These are phyloP conservation scores for Sporodiniella umbellata DNA, from an alignment of 371 early-diverging fungal species.

Conservation along the genomic window DNA sequence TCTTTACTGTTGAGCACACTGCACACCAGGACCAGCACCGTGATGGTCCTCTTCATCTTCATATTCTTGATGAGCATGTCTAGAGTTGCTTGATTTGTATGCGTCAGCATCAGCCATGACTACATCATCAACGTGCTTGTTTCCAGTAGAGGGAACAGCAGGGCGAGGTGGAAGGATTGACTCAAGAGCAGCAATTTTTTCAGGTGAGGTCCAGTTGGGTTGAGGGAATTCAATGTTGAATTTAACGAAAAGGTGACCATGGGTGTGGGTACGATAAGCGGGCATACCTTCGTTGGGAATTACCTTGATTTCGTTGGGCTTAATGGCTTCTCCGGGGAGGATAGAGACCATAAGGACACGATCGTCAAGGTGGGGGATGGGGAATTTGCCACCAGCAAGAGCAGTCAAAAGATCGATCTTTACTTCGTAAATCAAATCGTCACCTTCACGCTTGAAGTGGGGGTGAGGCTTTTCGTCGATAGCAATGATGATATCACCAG, in stretches of 20 bases:
- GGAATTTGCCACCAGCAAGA: slow-evolving; percentile 88
- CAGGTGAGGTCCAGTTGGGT: slow-evolving; percentile 72
- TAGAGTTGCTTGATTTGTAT: slow-evolving; percentile 51
- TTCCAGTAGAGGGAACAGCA: slow-evolving; percentile 40
- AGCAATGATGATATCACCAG: slow-evolving; percentile 89
- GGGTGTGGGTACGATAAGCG: slow-evolving; percentile 83
- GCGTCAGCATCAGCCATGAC: slow-evolving; percentile 76
- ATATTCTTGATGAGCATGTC: slow-evolving; percentile 52
- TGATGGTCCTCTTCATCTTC: slow-evolving; percentile 73
- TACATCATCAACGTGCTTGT: slow-evolving; percentile 68
- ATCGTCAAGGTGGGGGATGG: slow-evolving; percentile 89
- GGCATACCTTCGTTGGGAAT: slow-evolving; percentile 94
- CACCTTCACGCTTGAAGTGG: slow-evolving; percentile 85
- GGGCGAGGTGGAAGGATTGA: slow-evolving; percentile 63
- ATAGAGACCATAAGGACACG: slow-evolving; percentile 82
- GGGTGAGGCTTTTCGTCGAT: slow-evolving; percentile 87
- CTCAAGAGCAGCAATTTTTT: slow-evolving; percentile 64
- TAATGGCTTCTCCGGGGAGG: slow-evolving; percentile 91
- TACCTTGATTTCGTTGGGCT: slow-evolving; percentile 72
- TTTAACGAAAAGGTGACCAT: slow-evolving; percentile 87
- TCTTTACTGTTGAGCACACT: slow-evolving; percentile 94
- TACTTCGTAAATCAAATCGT: slow-evolving; percentile 78
- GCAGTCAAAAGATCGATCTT: slow-evolving; percentile 92
- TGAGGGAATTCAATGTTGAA: slow-evolving; percentile 91
- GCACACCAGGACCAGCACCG: slow-evolving; percentile 75